Conservation (phyloP, 805 yeast species). For the Saturnispora galanensis region DNA sequence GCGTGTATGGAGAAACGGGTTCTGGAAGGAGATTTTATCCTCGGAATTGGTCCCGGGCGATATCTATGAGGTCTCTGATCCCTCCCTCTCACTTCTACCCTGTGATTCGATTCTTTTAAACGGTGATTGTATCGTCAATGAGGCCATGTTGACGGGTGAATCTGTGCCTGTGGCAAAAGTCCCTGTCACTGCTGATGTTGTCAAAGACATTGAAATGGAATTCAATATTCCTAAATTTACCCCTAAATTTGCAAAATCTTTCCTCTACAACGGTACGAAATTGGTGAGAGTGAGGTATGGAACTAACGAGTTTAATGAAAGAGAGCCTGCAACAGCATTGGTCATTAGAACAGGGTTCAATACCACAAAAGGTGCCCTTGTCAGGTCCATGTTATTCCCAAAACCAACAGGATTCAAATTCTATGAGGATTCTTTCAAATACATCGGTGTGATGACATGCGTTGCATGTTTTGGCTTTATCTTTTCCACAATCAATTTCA, state of each 20-base stretch:
- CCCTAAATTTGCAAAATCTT: slow-evolving; percentile 60
- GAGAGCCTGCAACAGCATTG: slow-evolving; percentile 76
- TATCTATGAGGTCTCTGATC: slow-evolving; percentile 84
- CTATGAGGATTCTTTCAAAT: slow-evolving; percentile 88
- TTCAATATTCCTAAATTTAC: slow-evolving; percentile 48
- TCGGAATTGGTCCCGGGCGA: slow-evolving; percentile 92
- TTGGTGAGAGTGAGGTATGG: slow-evolving; percentile 73
- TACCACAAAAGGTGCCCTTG: slow-evolving; percentile 89
- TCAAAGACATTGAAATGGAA: slow-evolving; percentile 47
- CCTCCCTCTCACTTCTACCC: slow-evolving; percentile 63
- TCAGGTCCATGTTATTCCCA: slow-evolving; percentile 94
- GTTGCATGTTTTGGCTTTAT: slow-evolving; percentile 81
- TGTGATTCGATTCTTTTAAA: slow-evolving; percentile 81
- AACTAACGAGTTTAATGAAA: slow-evolving; percentile 45
- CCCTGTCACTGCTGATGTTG: slow-evolving; percentile 53
- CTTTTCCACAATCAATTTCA: slow-evolving; percentile 73
- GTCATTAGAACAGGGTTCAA: slow-evolving; percentile 86
- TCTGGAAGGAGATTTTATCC: slow-evolving; percentile 77
- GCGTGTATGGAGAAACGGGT: slow-evolving; percentile 84
- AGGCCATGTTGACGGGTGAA: slow-evolving; percentile 96
- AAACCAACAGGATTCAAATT: slow-evolving; percentile 90
- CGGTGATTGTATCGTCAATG: slow-evolving; percentile 96
- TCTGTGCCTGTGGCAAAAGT: slow-evolving; percentile 90
- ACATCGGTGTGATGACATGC: slow-evolving; percentile 87
- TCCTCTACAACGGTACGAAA: slow-evolving; percentile 81